Conservation (phyloP, 2,329 filamentous ascomycete species). For the Arthrobotrys entomopaga region DNA sequence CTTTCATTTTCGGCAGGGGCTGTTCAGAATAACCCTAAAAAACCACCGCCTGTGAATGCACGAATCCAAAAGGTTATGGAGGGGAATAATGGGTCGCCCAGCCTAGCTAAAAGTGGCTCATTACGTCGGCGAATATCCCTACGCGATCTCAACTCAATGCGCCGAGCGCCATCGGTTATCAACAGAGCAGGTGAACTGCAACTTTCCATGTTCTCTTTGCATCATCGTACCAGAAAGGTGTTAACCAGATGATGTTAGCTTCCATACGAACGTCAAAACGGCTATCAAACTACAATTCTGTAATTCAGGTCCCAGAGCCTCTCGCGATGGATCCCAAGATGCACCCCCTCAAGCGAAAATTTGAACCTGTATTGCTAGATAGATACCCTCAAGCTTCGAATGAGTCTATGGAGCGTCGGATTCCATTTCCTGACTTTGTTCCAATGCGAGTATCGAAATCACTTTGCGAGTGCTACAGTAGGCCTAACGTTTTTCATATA, state of each 20-base stretch:
- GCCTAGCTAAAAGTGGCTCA: slow-evolving; percentile 57
- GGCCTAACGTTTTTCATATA: neutral
- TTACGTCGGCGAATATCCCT: slow-evolving; percentile 92
- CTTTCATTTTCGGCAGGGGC: slow-evolving; percentile 87
- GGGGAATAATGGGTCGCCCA: slow-evolving; percentile 70
- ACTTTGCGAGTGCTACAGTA: neutral
- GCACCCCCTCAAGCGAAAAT: slow-evolving; percentile 92
- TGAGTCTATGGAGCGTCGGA: slow-evolving; percentile 81
- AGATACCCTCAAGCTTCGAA: slow-evolving; percentile 85
- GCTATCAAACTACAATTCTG: slow-evolving; percentile 96
- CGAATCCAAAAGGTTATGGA: slow-evolving; percentile 83
- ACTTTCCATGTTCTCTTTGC: neutral
- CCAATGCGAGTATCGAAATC: slow-evolving; percentile 72
- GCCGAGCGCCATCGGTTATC: slow-evolving; percentile 80
- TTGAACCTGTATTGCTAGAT: slow-evolving; percentile 95
- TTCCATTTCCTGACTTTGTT: slow-evolving; percentile 93
- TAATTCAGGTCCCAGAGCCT: slow-evolving; percentile 92
- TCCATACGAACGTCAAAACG: slow-evolving; percentile 84
- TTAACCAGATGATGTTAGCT: slow-evolving; percentile 62
- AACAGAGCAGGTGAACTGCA: slow-evolving; percentile 73
- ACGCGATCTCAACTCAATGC: slow-evolving; percentile 92
- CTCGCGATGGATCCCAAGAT: slow-evolving; percentile 89
- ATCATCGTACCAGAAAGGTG: no score
- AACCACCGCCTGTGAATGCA: slow-evolving; percentile 71
- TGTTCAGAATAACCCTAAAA: slow-evolving; percentile 72